phyloP scores from a whole-genome alignment of 768 basidiomycete genomes.

The Strobilomyces confusus region DNA sequence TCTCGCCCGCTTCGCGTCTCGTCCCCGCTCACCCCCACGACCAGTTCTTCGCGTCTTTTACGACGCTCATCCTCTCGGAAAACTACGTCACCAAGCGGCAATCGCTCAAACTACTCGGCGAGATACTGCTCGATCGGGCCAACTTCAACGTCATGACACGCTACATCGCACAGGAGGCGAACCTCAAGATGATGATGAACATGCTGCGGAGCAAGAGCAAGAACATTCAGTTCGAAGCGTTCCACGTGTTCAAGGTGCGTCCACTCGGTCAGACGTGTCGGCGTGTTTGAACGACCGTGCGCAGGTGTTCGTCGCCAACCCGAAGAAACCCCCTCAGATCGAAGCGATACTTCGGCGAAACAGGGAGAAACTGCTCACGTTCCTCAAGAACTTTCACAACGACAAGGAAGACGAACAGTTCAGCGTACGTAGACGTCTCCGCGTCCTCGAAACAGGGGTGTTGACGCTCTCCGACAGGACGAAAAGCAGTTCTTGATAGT shows the following conservation, averaged over 20 bases:
- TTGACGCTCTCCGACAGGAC: slow-evolving; percentile 42
- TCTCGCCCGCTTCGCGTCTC: neutral
- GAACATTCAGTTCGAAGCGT: slow-evolving; percentile 99
- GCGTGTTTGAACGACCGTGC: neutral
- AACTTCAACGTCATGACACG: slow-evolving; percentile 99
- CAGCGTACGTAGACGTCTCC: slow-evolving; percentile 46
- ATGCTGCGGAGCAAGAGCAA: slow-evolving; percentile 96
- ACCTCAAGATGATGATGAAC: slow-evolving; percentile 99
- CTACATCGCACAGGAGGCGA: slow-evolving; percentile 92
- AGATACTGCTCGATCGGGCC: slow-evolving; percentile 94
- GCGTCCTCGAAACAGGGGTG: neutral
- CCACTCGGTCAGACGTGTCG: too few species aligned
- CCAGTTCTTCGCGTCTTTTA: slow-evolving; percentile 95
- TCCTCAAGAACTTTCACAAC: slow-evolving; percentile 93
- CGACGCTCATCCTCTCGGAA: slow-evolving; percentile 83
- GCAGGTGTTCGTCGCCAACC: slow-evolving; percentile 97
- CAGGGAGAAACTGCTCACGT: slow-evolving; percentile 87
- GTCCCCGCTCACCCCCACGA: neutral
- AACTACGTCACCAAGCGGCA: slow-evolving; percentile 99
- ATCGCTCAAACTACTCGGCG: slow-evolving; percentile 95
- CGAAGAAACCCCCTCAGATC: slow-evolving; percentile 96
- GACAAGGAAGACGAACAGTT: slow-evolving; percentile 99
- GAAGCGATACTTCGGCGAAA: slow-evolving; percentile 87
- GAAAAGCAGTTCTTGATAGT: slow-evolving; percentile 96
- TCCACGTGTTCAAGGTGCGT: slow-evolving; percentile 98